Evolutionary conservation across 768 basidiomycete species (phyloP).

Genomic region (Floccularia luteovirens): DNA sequence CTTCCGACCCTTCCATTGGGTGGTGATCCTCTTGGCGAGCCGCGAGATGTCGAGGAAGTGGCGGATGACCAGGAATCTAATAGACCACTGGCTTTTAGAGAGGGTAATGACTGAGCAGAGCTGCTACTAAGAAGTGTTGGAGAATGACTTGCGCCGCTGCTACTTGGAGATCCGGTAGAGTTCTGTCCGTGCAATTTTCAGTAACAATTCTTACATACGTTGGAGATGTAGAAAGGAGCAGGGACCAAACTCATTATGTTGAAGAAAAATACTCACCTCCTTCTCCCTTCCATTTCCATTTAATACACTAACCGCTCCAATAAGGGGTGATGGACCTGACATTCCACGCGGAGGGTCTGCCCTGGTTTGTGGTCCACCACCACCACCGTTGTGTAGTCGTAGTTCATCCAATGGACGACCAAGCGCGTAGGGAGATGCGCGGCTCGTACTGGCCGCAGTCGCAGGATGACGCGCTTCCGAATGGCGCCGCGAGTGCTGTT

Average conservation of each 20-base stretch:
- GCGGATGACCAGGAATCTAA: constrained; percentile 43
- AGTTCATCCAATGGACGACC: constrained; percentile 28
- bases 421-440: constrained; percentile 20
- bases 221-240: too few relatives aligned
- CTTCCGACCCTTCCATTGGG: constrained; percentile 5
- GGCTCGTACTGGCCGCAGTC: too few relatives aligned
- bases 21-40: constrained; percentile 21
- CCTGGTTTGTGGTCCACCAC: too few relatives aligned
- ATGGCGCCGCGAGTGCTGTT: constrained; percentile 18
- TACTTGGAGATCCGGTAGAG: too few relatives aligned
- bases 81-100: constrained; percentile 68
- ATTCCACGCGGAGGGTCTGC: too few relatives aligned
- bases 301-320: too few relatives aligned
- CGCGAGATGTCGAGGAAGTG: constrained; percentile 10
- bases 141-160: too few relatives aligned
- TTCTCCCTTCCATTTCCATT: constrained; percentile 1
- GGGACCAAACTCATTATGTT: too few relatives aligned
- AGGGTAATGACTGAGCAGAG: constrained; percentile 52
- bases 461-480: constrained; percentile 23
- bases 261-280: constrained; percentile 18
- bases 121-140: too few relatives aligned
- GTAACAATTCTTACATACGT: too few relatives aligned
- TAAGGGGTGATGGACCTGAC: too few relatives aligned
- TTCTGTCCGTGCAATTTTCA: too few relatives aligned
- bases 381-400: constrained; percentile 17